Evolutionary conservation across 192 early-diverging fungal genomes (phyloP).

Genomic region (Coemansia sp.): DNA sequence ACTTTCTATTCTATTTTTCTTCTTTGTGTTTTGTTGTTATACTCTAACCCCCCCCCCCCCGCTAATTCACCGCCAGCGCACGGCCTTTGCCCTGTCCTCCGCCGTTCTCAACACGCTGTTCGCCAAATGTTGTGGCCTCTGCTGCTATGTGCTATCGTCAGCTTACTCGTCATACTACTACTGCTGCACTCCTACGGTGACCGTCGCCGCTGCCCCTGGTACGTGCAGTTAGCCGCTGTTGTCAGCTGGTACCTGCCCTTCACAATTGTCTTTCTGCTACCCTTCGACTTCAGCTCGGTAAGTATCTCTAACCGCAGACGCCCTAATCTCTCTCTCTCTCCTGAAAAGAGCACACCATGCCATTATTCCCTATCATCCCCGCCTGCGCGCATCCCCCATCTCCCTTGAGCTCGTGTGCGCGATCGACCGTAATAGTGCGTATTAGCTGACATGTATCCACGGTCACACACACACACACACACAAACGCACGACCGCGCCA

Average conservation of each 20-base stretch:
- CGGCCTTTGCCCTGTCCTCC: not conserved
- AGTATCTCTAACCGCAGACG: conserved; percentile 6
- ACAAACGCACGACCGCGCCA: too few species aligned
- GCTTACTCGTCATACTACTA: conserved; percentile 55
- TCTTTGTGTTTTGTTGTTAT: not conserved
- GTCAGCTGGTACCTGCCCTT: conserved; percentile 90
- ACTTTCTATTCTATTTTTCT: not conserved
- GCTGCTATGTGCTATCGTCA: conserved; percentile 52
- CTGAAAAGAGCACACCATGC: too few species aligned
- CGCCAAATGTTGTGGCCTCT: conserved; percentile 49
- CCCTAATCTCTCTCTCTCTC: too few species aligned
- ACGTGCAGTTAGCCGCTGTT: conserved; percentile 69
- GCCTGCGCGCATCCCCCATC: too few species aligned
- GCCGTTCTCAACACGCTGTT: not conserved
- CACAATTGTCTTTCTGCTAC: conserved; percentile 85
- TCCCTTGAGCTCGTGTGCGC: not conserved
- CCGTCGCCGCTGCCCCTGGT: conserved; percentile 75
- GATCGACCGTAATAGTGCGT: conserved; percentile 2
- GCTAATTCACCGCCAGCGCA: not conserved
- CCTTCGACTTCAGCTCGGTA: conserved; percentile 82
- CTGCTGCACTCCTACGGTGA: conserved; percentile 81
- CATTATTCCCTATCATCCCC: too few species aligned
- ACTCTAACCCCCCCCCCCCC: too few species aligned
- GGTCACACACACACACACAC: too few species aligned
- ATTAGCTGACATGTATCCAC: not conserved